Percentiles rank a stretch among this genome's conserved stretches.
These are phyloP conservation scores for Arthrobotrys musiformis DNA, from an alignment of 2,329 filamentous ascomycete species.

Conservation along the genomic window DNA sequence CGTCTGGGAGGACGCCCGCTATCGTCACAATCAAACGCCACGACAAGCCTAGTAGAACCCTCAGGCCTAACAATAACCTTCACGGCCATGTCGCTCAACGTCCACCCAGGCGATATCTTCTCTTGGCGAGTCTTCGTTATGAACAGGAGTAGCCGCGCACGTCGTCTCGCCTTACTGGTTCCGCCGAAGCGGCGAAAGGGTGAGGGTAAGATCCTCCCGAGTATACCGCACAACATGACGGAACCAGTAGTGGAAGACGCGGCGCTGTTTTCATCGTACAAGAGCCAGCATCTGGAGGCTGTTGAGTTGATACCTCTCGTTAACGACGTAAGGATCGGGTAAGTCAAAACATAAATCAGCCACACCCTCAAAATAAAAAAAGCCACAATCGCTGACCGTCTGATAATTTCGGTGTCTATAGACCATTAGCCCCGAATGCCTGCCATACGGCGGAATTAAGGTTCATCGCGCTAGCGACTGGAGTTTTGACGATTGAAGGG, in stretches of 20 bases:
- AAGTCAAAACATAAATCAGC: constrained; percentile 56
- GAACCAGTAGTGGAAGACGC: constrained; percentile 78
- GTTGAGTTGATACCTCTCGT: constrained; percentile 79
- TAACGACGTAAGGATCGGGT: constrained; percentile 77
- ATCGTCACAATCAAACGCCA: constrained; percentile 68
- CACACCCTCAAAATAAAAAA: constrained; percentile 21
- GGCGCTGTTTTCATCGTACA: constrained; percentile 76
- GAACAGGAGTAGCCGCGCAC: constrained; percentile 72
- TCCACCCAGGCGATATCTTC: constrained; percentile 74
- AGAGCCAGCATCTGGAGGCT: constrained; percentile 71
- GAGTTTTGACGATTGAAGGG: constrained; percentile 76
- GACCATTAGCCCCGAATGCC: constrained; percentile 74
- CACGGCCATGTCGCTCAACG: constrained; percentile 70
- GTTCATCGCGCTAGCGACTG: constrained; percentile 75
- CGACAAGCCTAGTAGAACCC: constrained; percentile 22
- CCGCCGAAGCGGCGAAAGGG: constrained; percentile 73
- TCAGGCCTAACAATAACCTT: constrained; percentile 77
- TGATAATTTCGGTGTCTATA: constrained; percentile 56
- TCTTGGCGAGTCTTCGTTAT: constrained; percentile 79
- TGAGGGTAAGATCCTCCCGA: constrained; percentile 60
- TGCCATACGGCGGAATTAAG: constrained; percentile 79
- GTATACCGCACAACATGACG: constrained; percentile 65
- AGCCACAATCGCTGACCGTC: background rate
- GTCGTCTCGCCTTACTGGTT: constrained; percentile 77
- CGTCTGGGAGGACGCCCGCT: constrained; percentile 66